These are phyloP conservation scores for Aspergillus ochraceus DNA, from an alignment of 2,329 filamentous ascomycete species.

Conservation along the genomic window DNA sequence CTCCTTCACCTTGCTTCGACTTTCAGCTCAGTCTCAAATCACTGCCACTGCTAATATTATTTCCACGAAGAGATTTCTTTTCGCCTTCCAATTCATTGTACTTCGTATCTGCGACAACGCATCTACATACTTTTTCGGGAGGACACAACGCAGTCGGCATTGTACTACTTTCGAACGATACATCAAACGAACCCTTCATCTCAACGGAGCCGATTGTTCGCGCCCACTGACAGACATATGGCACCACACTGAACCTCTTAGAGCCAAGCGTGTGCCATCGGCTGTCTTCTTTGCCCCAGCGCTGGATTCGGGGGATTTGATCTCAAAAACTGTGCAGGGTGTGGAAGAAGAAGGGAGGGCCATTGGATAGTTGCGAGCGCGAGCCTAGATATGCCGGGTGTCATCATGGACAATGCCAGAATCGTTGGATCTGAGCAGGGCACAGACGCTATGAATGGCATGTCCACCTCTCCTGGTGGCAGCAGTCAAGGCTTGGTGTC, in stretches of 20 bases:
- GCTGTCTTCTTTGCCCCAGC: conserved; percentile 28
- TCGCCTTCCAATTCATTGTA: neutral
- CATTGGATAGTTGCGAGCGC: conserved; percentile 13
- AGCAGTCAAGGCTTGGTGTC: conserved; percentile 16
- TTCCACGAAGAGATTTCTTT: neutral
- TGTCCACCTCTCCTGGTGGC: conserved; percentile 15
- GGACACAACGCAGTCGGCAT: neutral
- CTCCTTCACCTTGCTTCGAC: neutral
- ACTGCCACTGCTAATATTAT: neutral
- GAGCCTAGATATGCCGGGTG: conserved; percentile 41
- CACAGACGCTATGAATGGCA: conserved; percentile 27
- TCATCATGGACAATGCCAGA: conserved; percentile 42
- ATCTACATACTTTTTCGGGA: neutral
- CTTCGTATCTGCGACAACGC: neutral
- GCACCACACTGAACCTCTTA: conserved; percentile 23
- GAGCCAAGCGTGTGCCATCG: conserved; percentile 14
- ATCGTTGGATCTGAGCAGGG: conserved; percentile 28
- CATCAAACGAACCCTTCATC: neutral
- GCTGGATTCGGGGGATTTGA: conserved; percentile 14
- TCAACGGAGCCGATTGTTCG: neutral
- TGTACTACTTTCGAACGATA: neutral
- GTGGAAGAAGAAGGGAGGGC: conserved; percentile 33
- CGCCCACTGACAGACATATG: conserved; percentile 22
- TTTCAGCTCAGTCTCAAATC: neutral
- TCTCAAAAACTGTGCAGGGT: conserved; percentile 24